These are phyloP conservation scores for Yamadazyma dendronema DNA, from an alignment of 1,139 yeast genomes.

Conservation along the genomic window DNA sequence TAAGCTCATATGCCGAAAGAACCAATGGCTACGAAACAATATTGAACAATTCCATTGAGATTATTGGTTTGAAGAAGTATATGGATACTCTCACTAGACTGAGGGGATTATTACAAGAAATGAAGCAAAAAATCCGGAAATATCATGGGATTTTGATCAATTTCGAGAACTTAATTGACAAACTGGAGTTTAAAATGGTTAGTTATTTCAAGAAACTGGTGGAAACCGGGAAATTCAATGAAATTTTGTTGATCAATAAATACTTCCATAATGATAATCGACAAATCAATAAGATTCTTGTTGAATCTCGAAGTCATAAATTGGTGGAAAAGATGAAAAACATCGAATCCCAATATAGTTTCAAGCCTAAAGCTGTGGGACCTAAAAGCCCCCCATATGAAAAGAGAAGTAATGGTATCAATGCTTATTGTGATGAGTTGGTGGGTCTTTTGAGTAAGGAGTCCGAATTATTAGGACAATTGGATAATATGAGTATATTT, in stretches of 20 bases:
- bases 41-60: slow-evolving; percentile 37
- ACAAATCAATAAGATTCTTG: slow-evolving; percentile 42
- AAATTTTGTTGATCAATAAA: slow-evolving; percentile 33
- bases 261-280: slow-evolving; percentile 36
- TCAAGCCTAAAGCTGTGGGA: slow-evolving; percentile 17
- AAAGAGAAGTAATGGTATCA: slow-evolving; percentile 61
- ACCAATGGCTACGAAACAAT: slow-evolving; percentile 54
- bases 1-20: slow-evolving; percentile 62
- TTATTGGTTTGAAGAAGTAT: slow-evolving; percentile 38
- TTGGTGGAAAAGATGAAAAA: slow-evolving; percentile 43
- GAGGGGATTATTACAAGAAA: slow-evolving; percentile 30
- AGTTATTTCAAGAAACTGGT: slow-evolving; percentile 27
- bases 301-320: slow-evolving; percentile 45
- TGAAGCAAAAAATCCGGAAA: slow-evolving; percentile 39
- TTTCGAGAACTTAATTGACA: slow-evolving; percentile 45
- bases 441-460: slow-evolving; percentile 50
- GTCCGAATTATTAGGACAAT: slow-evolving; percentile 32
- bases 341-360: slow-evolving; percentile 18
- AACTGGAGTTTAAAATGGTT: slow-evolving; percentile 44
- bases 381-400: slow-evolving; percentile 52
- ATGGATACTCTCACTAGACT: slow-evolving; percentile 36
- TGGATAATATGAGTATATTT: slow-evolving; percentile 15
- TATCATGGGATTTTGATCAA: slow-evolving; percentile 51
- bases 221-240: slow-evolving; percentile 18
- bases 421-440: slow-evolving; percentile 53